Evolutionary conservation across 179 eudicot species (phyloP), one percentile per base, ranked within the genome.

Genomic region (Actinidia chinensis): DNA sequence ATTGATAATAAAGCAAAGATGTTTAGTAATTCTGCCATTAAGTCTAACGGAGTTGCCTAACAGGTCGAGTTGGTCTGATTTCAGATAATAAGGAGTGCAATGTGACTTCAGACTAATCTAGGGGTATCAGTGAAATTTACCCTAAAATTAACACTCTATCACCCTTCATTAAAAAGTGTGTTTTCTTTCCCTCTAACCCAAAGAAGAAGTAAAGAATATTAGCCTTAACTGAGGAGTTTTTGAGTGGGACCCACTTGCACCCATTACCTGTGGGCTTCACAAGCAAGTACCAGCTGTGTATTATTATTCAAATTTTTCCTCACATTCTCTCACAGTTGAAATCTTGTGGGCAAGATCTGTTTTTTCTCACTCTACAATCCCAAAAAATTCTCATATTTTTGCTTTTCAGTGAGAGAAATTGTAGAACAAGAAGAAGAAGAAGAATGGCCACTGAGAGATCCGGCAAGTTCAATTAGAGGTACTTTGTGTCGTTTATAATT

Each of bases 321-420:
- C 22, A 18, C 42, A 68, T 68, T 60, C 71, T 60, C 71, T 64
- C 18, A 72, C 51, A 15, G 63, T 68, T 74, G 82, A 73, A 79
- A 61, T 9, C 74, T 73, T 46, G 74, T 22, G 54, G 58, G 6
- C 78, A 79, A 74, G 82, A 79, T 79, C 78, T 79, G 78, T 23
- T 44, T 74, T 78, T 47, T 47, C 52, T 28, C 71, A 4, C 47
- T 47, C 76, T 42, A 8, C 13, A 48, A 8, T 46, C 63, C 10
- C 8, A 7, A 33, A 8, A 46, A 55, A 47, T 67, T 23, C 78
- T 74, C 50, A 42, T 68, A 22, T 25, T 52, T 40, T 42, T 6
- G 64, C 52, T 52, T 48, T 36, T 65, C 42, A 20, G 20, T 14
- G 4, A 17, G 22, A 56, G 55, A 54, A 23, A 22, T 47, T 68